Conservation (phyloP, 768 basidiomycete species). For the Gyrodon lividus region DNA sequence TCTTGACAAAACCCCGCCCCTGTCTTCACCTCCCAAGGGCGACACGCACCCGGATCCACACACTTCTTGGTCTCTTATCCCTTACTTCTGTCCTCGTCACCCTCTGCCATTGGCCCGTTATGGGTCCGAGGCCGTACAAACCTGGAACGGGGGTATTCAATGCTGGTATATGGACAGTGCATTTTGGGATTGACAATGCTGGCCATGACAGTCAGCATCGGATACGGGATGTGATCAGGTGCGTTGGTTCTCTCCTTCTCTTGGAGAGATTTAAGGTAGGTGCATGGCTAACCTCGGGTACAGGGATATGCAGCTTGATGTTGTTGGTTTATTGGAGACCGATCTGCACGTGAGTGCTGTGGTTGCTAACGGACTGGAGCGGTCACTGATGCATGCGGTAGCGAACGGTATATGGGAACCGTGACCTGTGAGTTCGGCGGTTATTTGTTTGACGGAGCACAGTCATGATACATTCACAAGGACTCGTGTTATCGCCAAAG, state of each 20-base stretch:
- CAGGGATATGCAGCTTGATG: conserved; percentile 82
- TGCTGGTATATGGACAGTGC: conserved; percentile 89
- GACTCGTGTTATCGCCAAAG: conserved; percentile 72
- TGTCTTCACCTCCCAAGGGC: conserved; percentile 17
- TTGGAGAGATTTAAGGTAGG: background rate
- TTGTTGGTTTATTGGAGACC: conserved; percentile 83
- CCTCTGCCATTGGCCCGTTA: conserved; percentile 50
- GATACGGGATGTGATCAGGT: conserved; percentile 52
- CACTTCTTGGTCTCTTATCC: conserved; percentile 39
- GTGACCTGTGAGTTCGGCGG: conserved; percentile 61
- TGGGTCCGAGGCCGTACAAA: conserved; percentile 55
- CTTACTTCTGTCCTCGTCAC: conserved; percentile 52
- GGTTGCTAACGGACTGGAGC: background rate
- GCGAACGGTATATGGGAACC: conserved; percentile 77
- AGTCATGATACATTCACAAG: conserved; percentile 35
- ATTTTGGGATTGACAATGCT: conserved; percentile 65
- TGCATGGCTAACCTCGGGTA: background rate
- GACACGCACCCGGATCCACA: conserved; percentile 31
- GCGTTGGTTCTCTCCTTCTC: conserved; percentile 35
- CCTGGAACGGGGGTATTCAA: conserved; percentile 66
- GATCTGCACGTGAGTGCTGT: conserved; percentile 68
- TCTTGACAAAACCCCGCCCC: background rate
- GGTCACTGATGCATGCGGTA: conserved; percentile 27
- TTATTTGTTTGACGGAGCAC: background rate
- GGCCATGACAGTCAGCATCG: conserved; percentile 36